Base-by-base conservation (phyloP, 163 green algal genomes). In the Volvox carteri region DNA sequence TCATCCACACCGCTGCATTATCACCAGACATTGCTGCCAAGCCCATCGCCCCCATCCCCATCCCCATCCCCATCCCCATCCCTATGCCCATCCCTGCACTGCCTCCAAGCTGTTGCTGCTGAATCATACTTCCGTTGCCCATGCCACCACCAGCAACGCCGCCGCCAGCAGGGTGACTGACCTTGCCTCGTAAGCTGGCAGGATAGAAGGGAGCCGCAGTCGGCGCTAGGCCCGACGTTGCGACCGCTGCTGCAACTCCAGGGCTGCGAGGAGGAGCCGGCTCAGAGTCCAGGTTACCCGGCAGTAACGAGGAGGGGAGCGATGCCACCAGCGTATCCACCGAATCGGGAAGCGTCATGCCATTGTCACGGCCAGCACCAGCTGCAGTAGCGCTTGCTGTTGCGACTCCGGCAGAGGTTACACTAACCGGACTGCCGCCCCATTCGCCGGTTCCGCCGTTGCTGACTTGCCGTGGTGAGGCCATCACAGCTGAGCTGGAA, bases 181-280 rank as follows among this genome's bases (percentile, higher is more conserved):
- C 50, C 68, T 88, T 88, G 83, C 67, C 42, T 1, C 83, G 67
- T 58, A 88, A 50, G 14, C 44, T 70, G 5, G 83, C 83, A 1
- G 83, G 83, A 50, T 88, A 88, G 68, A 88, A 88, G 28, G 83
- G 83, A 1, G 83, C 83, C 4, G 83, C 83, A 1, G 67, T 88
- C 9, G 83, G 68, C 23, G 83, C 83, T 25, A 88, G 83, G 21
- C 83, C 67, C 11, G 83, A 88, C 35, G 77, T 16, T 41, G 77
- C 62, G 5, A 52, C 77, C 46, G 42, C 42, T 41, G 42, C 73
- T 44, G 18, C 42, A 19, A 42, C 42, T 8, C 42, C 44, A 7
- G 77, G 52, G 33, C 19, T 46, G 21, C 44, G 16, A 2, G 60
- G 44, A 28, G 79, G 58, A 23, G 58, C n/a, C 39, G 78, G 46